Conservation (phyloP, 495 filamentous ascomycete genomes). For the Penicillium cinerascens region DNA sequence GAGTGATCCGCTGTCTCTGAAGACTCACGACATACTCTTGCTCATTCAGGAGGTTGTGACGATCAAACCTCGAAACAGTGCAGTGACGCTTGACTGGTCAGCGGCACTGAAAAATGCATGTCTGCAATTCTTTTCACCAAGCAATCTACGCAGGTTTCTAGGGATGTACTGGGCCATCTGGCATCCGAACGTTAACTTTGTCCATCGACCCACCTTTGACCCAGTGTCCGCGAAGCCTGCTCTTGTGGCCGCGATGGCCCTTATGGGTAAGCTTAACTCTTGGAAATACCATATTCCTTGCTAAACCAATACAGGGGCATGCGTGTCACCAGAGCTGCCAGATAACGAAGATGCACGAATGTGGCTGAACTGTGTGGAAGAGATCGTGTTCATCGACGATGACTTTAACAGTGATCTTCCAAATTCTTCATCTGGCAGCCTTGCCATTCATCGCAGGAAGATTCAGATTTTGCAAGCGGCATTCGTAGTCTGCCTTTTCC, state of each 20-base stretch:
- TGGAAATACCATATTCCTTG: background rate
- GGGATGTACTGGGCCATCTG: slow-evolving; percentile 23
- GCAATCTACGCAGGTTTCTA: slow-evolving; percentile 16
- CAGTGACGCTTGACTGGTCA: slow-evolving; percentile 23
- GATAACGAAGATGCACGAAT: slow-evolving; percentile 20
- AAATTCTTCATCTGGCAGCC: background rate
- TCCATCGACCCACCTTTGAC: slow-evolving; percentile 23
- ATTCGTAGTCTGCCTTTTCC: slow-evolving; percentile 27
- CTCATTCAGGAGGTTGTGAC: slow-evolving; percentile 23
- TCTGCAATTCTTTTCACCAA: slow-evolving; percentile 21
- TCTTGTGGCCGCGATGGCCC: slow-evolving; percentile 17
- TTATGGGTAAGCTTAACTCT: slow-evolving; percentile 7
- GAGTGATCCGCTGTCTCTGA: slow-evolving; percentile 17
- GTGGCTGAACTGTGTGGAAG: slow-evolving; percentile 25
- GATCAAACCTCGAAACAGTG: slow-evolving; percentile 24
- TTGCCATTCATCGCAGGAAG: slow-evolving; percentile 9
- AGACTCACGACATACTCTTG: slow-evolving; percentile 23
- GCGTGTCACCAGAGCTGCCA: slow-evolving; percentile 18
- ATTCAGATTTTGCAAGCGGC: slow-evolving; percentile 24
- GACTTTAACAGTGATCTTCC: slow-evolving; percentile 23
- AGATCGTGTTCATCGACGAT: slow-evolving; percentile 22
- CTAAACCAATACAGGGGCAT: slow-evolving; percentile 8
- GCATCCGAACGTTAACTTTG: slow-evolving; percentile 23
- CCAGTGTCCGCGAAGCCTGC: slow-evolving; percentile 13
- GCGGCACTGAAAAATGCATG: slow-evolving; percentile 11